Conservation (phyloP, 2,329 filamentous ascomycete genomes). For the Myriosclerotinia curreyana region DNA sequence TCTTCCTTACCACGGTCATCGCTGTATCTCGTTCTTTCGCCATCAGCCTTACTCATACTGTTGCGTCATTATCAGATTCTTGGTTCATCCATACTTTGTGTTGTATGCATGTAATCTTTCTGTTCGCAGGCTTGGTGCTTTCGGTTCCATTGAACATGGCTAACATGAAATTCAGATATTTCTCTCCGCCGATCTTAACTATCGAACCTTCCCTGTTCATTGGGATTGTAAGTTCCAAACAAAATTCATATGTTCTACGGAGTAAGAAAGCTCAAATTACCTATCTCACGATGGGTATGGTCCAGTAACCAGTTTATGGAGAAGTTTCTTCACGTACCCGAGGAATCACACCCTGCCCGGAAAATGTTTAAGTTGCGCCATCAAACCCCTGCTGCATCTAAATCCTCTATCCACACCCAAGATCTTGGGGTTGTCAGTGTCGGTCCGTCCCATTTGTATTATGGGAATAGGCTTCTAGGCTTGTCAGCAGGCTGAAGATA, state of each 20-base stretch:
- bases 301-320: constrained; percentile 15
- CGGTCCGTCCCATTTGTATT: constrained; percentile 30
- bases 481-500: constrained; percentile 28
- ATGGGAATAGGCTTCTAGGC: constrained; percentile 23
- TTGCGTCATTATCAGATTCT: constrained; percentile 16
- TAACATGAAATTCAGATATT: constrained; percentile 12
- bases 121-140: constrained; percentile 8
- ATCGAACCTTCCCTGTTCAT: constrained; percentile 1
- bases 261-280: not conserved
- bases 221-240: constrained; percentile 14
- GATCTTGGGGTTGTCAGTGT: constrained; percentile 21
- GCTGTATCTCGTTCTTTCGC: constrained; percentile 20
- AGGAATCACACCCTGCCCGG: constrained; percentile 3
- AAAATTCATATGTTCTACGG: not conserved
- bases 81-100: constrained; percentile 9
- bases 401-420: constrained; percentile 15
- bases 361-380: constrained; percentile 25
- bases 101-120: constrained; percentile 15
- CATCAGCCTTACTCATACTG: constrained; percentile 15
- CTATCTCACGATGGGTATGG: not conserved
- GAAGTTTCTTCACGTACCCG: not conserved
- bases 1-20: constrained; percentile 30
- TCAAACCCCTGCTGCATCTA: constrained; percentile 26
- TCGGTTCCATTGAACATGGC: not conserved
- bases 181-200: not conserved